Evolutionary conservation across 805 yeast species (phyloP).

Genomic region (Clavispora santaluciae): DNA sequence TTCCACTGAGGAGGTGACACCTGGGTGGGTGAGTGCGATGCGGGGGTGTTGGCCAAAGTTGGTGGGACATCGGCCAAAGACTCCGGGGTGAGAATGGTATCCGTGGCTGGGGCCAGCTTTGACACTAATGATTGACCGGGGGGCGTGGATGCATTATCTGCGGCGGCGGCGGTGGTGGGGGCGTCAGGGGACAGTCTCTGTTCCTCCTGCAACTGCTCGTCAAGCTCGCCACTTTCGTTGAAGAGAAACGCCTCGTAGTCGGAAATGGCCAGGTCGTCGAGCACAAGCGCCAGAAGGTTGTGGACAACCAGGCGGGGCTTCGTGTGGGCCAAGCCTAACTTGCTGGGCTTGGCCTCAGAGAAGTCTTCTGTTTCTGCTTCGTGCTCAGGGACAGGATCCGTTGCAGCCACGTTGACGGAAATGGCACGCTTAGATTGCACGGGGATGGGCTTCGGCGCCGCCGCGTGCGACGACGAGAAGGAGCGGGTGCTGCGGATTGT

Average conservation of each 20-base stretch:
- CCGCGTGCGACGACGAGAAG: conserved; percentile 18
- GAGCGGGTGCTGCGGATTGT: conserved; percentile 31
- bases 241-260: conserved; percentile 14
- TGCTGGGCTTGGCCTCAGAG: conserved; percentile 2
- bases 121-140: no score
- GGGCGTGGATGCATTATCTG: no score
- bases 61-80: not conserved
- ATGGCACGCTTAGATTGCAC: conserved; percentile 7
- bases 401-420: conserved; percentile 8
- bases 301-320: conserved; percentile 2
- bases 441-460: not conserved
- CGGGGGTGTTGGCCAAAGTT: not conserved
- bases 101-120: not conserved
- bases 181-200: no score
- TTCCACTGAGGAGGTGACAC: not conserved
- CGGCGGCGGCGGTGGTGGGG: not conserved
- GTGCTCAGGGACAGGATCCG: not conserved
- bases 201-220: not conserved
- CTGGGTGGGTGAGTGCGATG: not conserved
- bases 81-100: not conserved
- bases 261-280: conserved; percentile 9
- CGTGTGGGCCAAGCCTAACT: conserved; percentile 2
- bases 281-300: conserved; percentile 3
- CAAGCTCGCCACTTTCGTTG: conserved; percentile 3
- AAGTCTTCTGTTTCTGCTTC: not conserved